These are phyloP conservation scores for Pseudevernia furfuracea DNA, from an alignment of 495 filamentous ascomycete genomes.

Conservation along the genomic window DNA sequence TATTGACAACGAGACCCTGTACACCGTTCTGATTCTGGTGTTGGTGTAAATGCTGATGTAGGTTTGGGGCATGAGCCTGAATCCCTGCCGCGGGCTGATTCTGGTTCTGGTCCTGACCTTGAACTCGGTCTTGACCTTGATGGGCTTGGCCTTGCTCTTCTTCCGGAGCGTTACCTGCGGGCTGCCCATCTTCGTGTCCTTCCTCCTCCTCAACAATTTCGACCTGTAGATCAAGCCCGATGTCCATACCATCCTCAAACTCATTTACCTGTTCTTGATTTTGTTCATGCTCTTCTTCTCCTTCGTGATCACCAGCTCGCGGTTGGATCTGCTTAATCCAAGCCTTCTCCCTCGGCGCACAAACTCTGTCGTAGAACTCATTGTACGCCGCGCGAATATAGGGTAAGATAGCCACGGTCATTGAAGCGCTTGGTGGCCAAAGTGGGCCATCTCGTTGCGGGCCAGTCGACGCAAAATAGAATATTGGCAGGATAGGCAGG, in stretches of 20 bases:
- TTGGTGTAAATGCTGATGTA: conserved; percentile 10
- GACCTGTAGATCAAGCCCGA: conserved; percentile 37
- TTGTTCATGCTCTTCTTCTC: conserved; percentile 27
- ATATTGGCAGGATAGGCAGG: conserved; percentile 54
- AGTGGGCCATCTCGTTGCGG: conserved; percentile 37
- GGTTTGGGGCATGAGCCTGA: background rate
- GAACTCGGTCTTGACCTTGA: conserved; percentile 5
- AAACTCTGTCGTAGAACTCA: conserved; percentile 55
- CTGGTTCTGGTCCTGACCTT: conserved; percentile 10
- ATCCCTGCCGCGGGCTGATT: conserved; percentile 1
- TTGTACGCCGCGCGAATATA: conserved; percentile 61
- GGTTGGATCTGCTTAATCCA: conserved; percentile 63
- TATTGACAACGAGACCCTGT: conserved; percentile 34
- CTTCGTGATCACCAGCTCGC: conserved; percentile 39
- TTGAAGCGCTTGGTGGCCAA: conserved; percentile 72
- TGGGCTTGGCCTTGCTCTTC: conserved; percentile 27
- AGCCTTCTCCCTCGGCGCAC: conserved; percentile 52
- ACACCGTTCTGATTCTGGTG: conserved; percentile 4
- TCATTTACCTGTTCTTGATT: conserved; percentile 37
- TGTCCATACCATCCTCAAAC: conserved; percentile 29
- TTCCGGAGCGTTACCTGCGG: conserved; percentile 27
- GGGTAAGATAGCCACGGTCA: conserved; percentile 61
- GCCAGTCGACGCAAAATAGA: conserved; percentile 50
- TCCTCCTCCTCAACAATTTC: conserved; percentile 37
- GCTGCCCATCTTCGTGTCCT: conserved; percentile 33